Conservation (phyloP, 2,329 filamentous ascomycete genomes). For the Phaeosphaeria sp. region DNA sequence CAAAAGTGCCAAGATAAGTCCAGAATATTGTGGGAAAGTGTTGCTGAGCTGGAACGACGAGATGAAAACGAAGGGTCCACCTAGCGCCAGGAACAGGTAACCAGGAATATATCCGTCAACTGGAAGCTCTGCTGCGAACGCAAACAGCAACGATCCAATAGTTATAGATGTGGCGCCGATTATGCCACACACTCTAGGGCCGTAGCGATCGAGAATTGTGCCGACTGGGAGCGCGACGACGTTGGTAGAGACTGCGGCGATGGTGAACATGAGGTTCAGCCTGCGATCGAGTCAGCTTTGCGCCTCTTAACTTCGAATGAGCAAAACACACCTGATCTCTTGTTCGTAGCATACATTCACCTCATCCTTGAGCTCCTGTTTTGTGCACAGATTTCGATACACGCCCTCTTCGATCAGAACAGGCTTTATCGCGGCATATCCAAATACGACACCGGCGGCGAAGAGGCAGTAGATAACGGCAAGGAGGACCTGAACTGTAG, state of each 20-base stretch:
- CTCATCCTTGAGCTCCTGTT: slow-evolving; percentile 43
- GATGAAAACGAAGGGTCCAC: slow-evolving; percentile 60
- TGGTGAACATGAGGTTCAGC: slow-evolving; percentile 91
- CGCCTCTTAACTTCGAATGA: slow-evolving; percentile 70
- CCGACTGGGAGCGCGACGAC: slow-evolving; percentile 86
- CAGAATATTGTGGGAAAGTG: slow-evolving; percentile 58
- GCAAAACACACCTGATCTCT: slow-evolving; percentile 40
- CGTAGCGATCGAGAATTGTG: slow-evolving; percentile 81
- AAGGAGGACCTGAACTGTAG: slow-evolving; percentile 70
- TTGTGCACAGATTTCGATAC: slow-evolving; percentile 46
- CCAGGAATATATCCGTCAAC: slow-evolving; percentile 71
- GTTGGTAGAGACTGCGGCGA: slow-evolving; percentile 87
- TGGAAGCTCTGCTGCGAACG: slow-evolving; percentile 67
- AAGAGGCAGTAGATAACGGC: slow-evolving; percentile 78
- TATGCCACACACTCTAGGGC: slow-evolving; percentile 77
- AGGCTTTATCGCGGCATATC: slow-evolving; percentile 51
- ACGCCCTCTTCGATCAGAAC: slow-evolving; percentile 47
- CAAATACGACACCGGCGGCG: slow-evolving; percentile 65
- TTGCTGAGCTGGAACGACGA: slow-evolving; percentile 60
- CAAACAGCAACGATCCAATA: slow-evolving; percentile 75
- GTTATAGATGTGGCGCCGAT: slow-evolving; percentile 73
- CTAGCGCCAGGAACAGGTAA: slow-evolving; percentile 58
- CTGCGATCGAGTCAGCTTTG: slow-evolving; percentile 54
- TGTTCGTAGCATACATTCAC: slow-evolving; percentile 49
- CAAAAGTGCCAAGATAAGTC: slow-evolving; percentile 57